Base-by-base conservation (phyloP, 2,329 filamentous ascomycete species). In the Trichoderma arundinaceum region DNA sequence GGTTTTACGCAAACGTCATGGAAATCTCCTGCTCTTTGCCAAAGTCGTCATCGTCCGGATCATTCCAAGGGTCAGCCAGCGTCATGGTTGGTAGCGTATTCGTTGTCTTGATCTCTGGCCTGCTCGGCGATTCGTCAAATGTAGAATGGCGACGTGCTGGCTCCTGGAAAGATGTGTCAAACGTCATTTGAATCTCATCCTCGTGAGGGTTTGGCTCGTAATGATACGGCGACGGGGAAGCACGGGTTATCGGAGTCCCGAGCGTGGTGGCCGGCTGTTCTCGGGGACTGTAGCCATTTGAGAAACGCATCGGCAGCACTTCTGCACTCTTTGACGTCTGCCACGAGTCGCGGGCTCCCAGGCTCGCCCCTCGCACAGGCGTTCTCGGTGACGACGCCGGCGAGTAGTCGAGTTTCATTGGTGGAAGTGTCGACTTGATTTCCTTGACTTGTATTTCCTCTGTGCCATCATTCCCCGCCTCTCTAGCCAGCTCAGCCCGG, bases 351-450 rank as follows among this genome's bases (percentile, higher is more conserved):
- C 68, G 68, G 15, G 70, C 68, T 62, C 67, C 65, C 46, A 69
- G 66, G n/a, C 53, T 65, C 7, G 72, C 71, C 6, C 67, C 68
- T n/a, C 48, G 39, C 3, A 69, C 67, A 7, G 74, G 69, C 15
- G 71, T 69, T 4, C 69, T 56, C 15, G 73, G 69, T 12, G 72
- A 68, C n/a, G 79, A 75, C 1, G 76, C 69, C 1, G 77, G 72
- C 6, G 77, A 73, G 38, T 89, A 72, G 67, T 90, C 86, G 65
- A 97, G 84, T 75, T 92, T 95, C 85, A 97, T 96, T 0, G 94
- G 92, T 52, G 94, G 94, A 28, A 97, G 81, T 1, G 94, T 97
- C 57, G 91, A 93, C 77, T 95, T 86, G 66, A 97, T 86, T 78
- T 98, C 92, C 74, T 88, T 90, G 69, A 96, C 88, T 75, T 86